Percentiles rank a stretch among this genome's conserved stretches.
phyloP scores from a whole-genome alignment of 1,139 yeast genomes.

The Schwanniomyces etchellsii region DNA sequence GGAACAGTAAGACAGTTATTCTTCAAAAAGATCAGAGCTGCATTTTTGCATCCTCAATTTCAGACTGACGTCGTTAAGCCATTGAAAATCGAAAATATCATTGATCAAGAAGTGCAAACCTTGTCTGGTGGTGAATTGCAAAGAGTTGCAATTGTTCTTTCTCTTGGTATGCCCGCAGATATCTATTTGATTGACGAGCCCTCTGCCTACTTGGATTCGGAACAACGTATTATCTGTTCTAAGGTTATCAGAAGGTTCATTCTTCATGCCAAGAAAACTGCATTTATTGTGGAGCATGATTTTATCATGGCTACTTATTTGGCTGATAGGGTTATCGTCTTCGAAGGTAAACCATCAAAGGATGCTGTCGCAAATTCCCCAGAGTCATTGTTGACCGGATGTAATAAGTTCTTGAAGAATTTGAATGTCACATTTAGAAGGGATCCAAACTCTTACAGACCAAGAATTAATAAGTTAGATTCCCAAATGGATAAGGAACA shows the following conservation, averaged over 20 bases:
- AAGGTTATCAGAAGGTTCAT: slow-evolving; percentile 97
- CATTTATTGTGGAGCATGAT: slow-evolving; percentile 98
- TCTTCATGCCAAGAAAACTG: slow-evolving; percentile 94
- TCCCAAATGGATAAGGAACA: slow-evolving; percentile 99
- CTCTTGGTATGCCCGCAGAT: slow-evolving; percentile 93
- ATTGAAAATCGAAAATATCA: slow-evolving; percentile 83
- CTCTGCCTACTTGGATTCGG: slow-evolving; percentile 96
- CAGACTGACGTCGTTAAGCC: slow-evolving; percentile 98
- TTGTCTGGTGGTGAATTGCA: slow-evolving; percentile 99
- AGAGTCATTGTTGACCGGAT: slow-evolving; percentile 90
- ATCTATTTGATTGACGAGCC: slow-evolving; percentile 97
- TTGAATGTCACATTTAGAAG: slow-evolving; percentile 98
- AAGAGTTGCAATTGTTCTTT: slow-evolving; percentile 95
- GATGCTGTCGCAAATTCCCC: slow-evolving; percentile 81
- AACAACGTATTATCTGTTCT: slow-evolving; percentile 98
- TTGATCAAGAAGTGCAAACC: slow-evolving; percentile 96
- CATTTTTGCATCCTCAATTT: slow-evolving; percentile 94
- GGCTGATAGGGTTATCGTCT: slow-evolving; percentile 97
- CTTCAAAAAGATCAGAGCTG: slow-evolving; percentile 91
- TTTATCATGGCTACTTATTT: slow-evolving; percentile 98
- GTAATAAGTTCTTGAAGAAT: slow-evolving; percentile 94
- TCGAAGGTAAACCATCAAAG: slow-evolving; percentile 89
- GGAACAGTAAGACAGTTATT: slow-evolving; percentile 98
- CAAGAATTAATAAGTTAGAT: slow-evolving; percentile 94
- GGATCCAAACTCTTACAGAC: slow-evolving; percentile 96